Conservation (phyloP, 371 early-diverging fungal species). For the Mucor circinelloides region DNA sequence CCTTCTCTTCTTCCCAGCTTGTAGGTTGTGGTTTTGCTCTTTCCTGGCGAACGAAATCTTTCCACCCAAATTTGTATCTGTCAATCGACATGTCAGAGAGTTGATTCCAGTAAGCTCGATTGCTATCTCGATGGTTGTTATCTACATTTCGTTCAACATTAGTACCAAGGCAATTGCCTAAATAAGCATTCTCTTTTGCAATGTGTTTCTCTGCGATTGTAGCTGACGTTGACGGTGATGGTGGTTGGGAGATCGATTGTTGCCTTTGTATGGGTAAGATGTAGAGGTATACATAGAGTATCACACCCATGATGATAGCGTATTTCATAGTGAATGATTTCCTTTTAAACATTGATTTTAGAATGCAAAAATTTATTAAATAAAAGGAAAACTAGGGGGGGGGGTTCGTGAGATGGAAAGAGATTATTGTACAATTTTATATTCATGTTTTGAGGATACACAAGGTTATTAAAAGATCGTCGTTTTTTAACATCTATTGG, state of each 20-base stretch:
- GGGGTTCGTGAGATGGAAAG: background rate
- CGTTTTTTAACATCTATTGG: background rate
- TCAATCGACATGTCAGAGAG: constrained; percentile 6
- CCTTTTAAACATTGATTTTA: background rate
- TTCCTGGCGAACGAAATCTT: constrained; percentile 15
- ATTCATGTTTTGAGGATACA: background rate
- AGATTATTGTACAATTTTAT: background rate
- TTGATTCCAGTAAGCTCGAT: constrained; percentile 5
- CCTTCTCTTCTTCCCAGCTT: constrained; percentile 11
- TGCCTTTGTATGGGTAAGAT: background rate
- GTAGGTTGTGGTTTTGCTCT: background rate
- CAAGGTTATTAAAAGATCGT: constrained; percentile 3
- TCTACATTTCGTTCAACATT: constrained; percentile 21
- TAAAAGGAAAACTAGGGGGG: background rate
- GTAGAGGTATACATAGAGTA: background rate
- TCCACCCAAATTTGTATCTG: constrained; percentile 6
- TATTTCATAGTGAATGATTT: background rate
- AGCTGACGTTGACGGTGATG: background rate
- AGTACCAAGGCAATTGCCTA: background rate
- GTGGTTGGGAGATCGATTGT: background rate
- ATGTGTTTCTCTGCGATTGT: background rate
- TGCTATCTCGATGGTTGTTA: constrained; percentile 9
- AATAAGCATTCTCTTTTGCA: background rate
- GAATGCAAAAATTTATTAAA: background rate
- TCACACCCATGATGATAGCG: background rate